phyloP scores from a whole-genome alignment of 495 filamentous ascomycete genomes.

The Penicillium cosmopolitanum region DNA sequence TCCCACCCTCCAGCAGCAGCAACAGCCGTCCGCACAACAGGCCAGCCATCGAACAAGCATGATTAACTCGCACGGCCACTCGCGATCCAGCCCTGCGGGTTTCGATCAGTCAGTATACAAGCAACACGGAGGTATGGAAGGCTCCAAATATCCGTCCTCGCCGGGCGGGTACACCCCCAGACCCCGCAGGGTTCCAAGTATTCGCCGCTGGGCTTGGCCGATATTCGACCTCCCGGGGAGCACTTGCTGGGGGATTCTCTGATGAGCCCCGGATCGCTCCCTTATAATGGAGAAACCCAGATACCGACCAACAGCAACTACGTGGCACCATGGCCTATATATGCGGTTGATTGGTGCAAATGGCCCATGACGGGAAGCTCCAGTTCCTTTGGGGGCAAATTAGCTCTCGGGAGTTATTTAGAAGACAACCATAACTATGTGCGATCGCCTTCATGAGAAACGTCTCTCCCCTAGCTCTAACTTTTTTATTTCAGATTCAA shows the following conservation, averaged over 20 bases:
- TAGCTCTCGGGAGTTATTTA: slow-evolving; percentile 93
- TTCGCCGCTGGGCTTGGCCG: slow-evolving; percentile 85
- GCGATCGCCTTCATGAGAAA: slow-evolving; percentile 28
- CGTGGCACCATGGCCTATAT: slow-evolving; percentile 91
- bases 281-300: slow-evolving; percentile 51
- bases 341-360: slow-evolving; percentile 99
- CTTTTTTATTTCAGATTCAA: slow-evolving; percentile 72
- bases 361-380: slow-evolving; percentile 77
- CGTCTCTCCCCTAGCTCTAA: slow-evolving; percentile 15
- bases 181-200: slow-evolving; percentile 74
- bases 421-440: slow-evolving; percentile 99
- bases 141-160: slow-evolving; percentile 69
- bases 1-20: slow-evolving; percentile 68
- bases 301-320: slow-evolving; percentile 80
- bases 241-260: slow-evolving; percentile 71
- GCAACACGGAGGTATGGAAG: slow-evolving; percentile 68
- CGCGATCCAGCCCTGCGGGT: slow-evolving; percentile 81
- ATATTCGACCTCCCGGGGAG: slow-evolving; percentile 82
- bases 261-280: slow-evolving; percentile 40
- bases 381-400: slow-evolving; percentile 78
- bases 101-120: slow-evolving; percentile 73
- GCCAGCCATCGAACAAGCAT: slow-evolving; percentile 67
- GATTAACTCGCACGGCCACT: slow-evolving; percentile 70
- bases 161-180: slow-evolving; percentile 71
- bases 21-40: slow-evolving; percentile 61